Evolutionary conservation across 2,329 filamentous ascomycete genomes (phyloP), one percentile per base, ranked within the genome.

Genomic region (Moelleriella libera): DNA sequence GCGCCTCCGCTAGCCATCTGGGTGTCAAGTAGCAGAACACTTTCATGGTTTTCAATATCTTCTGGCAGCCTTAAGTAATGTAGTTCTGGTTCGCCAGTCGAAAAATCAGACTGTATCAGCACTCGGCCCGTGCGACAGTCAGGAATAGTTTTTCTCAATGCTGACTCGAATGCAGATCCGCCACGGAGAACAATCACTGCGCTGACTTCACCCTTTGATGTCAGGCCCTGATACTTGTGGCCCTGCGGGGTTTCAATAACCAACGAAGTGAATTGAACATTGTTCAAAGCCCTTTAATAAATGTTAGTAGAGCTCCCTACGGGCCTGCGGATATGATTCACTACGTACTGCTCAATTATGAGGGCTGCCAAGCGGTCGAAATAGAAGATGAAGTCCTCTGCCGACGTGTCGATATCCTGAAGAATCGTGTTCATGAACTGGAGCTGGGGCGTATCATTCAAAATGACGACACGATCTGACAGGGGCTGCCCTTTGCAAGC

Each of bases 351-450:
- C 63, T 97, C 90, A 44, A 97, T 78, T 30, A 97, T 72, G 46
- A 96, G 71, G n/a, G 85, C 80, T 2, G 86, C 80, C 39, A 97
- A 71, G 39, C 92, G 79, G 64, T 98, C 88, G 63, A 97, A 96
- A 66, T 97, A 97, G 66, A 97, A 97, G 52, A 95, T 87, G 61
- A 96, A 97, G 56, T 97, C 89, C 60, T 95, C 90, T 41, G 86
- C 76, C 6, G 76, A 71, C 0, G 88, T 90, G 44, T 81, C 75
- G 14, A 85, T 83, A 56, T 92, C 77, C 59, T 94, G 83, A 41
- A 98, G 78, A 48, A 96, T 85, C 0, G 89, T 96, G 61, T 87
- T 89, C 77, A 98, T 95, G 44, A 82, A 89, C 48, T 74, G 75
- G 47, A 96, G 73, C 63, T 98, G 92, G 7, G 82, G 76, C 1